These are phyloP conservation scores for Coniferiporia sulphurascens DNA, from an alignment of 1,284 basidiomycete species.

Conservation along the genomic window DNA sequence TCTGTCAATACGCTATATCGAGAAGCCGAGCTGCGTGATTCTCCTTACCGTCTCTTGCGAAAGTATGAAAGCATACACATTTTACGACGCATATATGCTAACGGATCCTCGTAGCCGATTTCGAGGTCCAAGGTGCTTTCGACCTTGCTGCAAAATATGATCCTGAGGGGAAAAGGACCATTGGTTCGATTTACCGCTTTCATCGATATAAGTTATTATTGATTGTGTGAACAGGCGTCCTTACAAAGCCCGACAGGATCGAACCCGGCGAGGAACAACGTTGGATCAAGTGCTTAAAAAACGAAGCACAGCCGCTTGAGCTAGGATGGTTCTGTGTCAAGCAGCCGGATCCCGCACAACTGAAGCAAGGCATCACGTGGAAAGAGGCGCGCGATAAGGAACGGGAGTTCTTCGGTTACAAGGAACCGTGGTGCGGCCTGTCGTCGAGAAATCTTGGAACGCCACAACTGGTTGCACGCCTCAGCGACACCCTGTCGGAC, in stretches of 20 bases:
- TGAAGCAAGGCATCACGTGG: conserved; percentile 48
- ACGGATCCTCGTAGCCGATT: conserved; percentile 47
- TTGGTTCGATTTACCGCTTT: conserved; percentile 43
- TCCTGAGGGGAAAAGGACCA: conserved; percentile 57
- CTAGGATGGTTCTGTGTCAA: conserved; percentile 75
- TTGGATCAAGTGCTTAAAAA: conserved; percentile 58
- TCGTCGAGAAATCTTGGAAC: conserved; percentile 50
- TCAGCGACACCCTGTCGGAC: conserved; percentile 52
- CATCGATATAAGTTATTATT: neutral
- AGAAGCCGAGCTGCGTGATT: conserved; percentile 61
- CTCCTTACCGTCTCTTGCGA: conserved; percentile 69
- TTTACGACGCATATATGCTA: neutral
- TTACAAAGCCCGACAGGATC: conserved; percentile 77
- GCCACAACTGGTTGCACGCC: conserved; percentile 44
- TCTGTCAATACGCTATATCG: conserved; percentile 56
- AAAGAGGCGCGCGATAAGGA: conserved; percentile 55
- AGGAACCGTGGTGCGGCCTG: conserved; percentile 51
- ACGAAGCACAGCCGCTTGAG: conserved; percentile 49
- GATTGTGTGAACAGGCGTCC: conserved; percentile 46
- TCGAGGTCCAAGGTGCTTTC: conserved; percentile 70
- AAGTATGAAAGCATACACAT: conserved; percentile 39
- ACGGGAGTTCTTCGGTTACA: conserved; percentile 60
- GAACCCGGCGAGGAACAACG: conserved; percentile 51
- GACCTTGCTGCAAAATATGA: conserved; percentile 53
- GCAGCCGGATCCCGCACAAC: conserved; percentile 45